phyloP scores from a whole-genome alignment of 2,329 filamentous ascomycete species.

The Talaromyces amestolkiae region DNA sequence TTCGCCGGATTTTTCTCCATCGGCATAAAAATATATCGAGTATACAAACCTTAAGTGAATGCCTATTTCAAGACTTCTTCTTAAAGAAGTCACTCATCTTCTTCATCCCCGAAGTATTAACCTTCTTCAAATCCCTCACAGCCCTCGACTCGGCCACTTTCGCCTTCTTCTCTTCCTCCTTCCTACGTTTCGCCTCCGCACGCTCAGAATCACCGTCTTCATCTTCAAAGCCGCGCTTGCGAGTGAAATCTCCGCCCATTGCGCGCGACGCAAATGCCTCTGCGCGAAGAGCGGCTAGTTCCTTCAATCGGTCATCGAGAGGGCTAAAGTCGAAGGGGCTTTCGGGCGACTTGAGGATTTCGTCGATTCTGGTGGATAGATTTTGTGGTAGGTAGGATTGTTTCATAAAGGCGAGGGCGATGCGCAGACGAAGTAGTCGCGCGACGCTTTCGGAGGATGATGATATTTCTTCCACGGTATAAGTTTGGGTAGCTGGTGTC shows the following conservation, averaged over 20 bases:
- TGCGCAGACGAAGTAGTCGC: slow-evolving; percentile 50
- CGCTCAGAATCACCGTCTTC: slow-evolving; percentile 46
- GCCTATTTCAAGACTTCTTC: slow-evolving; percentile 28
- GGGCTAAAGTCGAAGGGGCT: slow-evolving; percentile 65
- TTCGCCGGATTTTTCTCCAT: background rate
- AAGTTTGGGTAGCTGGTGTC: slow-evolving; percentile 38
- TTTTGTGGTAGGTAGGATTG: slow-evolving; percentile 48
- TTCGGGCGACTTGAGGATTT: slow-evolving; percentile 36
- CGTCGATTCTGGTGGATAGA: slow-evolving; percentile 39
- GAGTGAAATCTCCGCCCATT: slow-evolving; percentile 41
- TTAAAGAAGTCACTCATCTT: slow-evolving; percentile 93
- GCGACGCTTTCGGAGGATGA: slow-evolving; percentile 38
- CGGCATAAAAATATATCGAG: background rate
- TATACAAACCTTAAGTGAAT: background rate
- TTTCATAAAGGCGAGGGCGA: slow-evolving; percentile 50
- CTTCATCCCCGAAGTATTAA: slow-evolving; percentile 89
- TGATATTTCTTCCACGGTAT: slow-evolving; percentile 26
- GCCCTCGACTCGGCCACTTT: slow-evolving; percentile 72
- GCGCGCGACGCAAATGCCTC: slow-evolving; percentile 70
- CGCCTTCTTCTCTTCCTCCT: slow-evolving; percentile 83
- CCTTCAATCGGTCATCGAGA: slow-evolving; percentile 66
- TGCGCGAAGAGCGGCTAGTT: slow-evolving; percentile 65
- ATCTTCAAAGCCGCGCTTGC: slow-evolving; percentile 42
- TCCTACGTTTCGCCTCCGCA: slow-evolving; percentile 77
- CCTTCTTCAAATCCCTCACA: slow-evolving; percentile 80